phyloP scores from a whole-genome alignment of 208 protist species.

The Herpetomonas muscarum region DNA sequence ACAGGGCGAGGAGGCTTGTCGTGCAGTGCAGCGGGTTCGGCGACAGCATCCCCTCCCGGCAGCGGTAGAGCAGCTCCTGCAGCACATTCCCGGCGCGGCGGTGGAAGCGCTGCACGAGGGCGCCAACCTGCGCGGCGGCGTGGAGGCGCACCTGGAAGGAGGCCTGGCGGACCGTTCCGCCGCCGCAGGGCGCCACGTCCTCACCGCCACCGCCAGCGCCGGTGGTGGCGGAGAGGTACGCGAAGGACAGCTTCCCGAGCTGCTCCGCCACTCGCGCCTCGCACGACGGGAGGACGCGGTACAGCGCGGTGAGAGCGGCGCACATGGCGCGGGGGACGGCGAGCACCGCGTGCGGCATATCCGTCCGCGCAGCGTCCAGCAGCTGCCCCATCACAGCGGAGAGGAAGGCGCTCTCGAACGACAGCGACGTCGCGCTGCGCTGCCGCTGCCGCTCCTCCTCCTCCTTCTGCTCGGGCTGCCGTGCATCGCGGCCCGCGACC shows the following conservation, averaged over 20 bases:
- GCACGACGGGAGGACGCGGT: constrained; percentile 33
- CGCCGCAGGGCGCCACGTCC: too few species aligned
- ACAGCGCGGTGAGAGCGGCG: constrained; percentile 28
- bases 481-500: background rate
- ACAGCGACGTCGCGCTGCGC: background rate
- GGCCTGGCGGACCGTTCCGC: background rate
- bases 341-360: constrained; percentile 20
- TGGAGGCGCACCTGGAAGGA: constrained; percentile 48
- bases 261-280: constrained; percentile 37
- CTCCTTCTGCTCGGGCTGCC: background rate
- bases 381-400: constrained; percentile 18
- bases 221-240: constrained; percentile 27
- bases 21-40: constrained; percentile 33
- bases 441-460: background rate
- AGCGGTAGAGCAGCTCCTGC: constrained; percentile 45
- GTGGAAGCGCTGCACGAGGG: constrained; percentile 47
- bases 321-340: constrained; percentile 22
- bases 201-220: background rate
- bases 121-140: constrained; percentile 48
- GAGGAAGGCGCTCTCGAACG: background rate
- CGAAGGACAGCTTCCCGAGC: constrained; percentile 65
- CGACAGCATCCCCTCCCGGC: constrained; percentile 53
- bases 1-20: constrained; percentile 62
- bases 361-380: constrained; percentile 12
- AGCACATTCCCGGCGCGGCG: constrained; percentile 33